phyloP scores from a whole-genome alignment of 768 basidiomycete genomes.

The Bullera alba region DNA sequence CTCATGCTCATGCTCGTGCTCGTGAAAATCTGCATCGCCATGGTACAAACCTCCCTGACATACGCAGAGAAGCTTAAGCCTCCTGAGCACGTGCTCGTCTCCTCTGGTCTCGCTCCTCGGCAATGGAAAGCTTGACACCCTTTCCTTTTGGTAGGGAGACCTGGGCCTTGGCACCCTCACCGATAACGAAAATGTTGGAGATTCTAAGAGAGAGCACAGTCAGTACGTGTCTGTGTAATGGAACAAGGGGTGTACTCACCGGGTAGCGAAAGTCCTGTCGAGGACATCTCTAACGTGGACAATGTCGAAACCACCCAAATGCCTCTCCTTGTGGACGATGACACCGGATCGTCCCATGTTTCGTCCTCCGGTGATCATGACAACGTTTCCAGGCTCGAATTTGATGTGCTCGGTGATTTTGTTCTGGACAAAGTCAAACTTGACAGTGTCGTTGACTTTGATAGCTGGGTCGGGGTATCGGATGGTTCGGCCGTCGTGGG shows the following conservation, averaged over 20 bases:
- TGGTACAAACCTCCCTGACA: not conserved
- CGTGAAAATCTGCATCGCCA: conserved; percentile 7
- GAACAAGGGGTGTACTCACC: conserved; percentile 51
- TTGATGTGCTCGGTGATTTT: conserved; percentile 87
- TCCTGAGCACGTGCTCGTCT: conserved; percentile 50
- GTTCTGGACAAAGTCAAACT: conserved; percentile 88
- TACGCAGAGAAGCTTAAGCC: conserved; percentile 35
- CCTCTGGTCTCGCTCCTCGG: conserved; percentile 76
- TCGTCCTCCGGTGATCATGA: conserved; percentile 96
- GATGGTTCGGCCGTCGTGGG: conserved; percentile 99
- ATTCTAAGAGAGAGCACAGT: conserved; percentile 53
- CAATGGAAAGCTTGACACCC: conserved; percentile 94
- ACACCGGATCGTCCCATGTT: conserved; percentile 99
- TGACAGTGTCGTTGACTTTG: conserved; percentile 94
- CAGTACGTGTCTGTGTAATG: not conserved
- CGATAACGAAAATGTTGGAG: conserved; percentile 96
- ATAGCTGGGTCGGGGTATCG: conserved; percentile 96
- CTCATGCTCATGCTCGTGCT: not conserved
- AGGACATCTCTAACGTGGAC: conserved; percentile 94
- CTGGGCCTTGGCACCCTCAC: conserved; percentile 91
- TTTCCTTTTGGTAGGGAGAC: conserved; percentile 95
- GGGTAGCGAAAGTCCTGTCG: conserved; percentile 94
- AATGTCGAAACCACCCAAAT: conserved; percentile 96
- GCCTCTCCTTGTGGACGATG: conserved; percentile 94
- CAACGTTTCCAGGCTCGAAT: conserved; percentile 95